Percentiles rank a stretch among this genome's conserved stretches.
Conservation (phyloP, 768 basidiomycete genomes). For the Asterophora parasitica region DNA sequence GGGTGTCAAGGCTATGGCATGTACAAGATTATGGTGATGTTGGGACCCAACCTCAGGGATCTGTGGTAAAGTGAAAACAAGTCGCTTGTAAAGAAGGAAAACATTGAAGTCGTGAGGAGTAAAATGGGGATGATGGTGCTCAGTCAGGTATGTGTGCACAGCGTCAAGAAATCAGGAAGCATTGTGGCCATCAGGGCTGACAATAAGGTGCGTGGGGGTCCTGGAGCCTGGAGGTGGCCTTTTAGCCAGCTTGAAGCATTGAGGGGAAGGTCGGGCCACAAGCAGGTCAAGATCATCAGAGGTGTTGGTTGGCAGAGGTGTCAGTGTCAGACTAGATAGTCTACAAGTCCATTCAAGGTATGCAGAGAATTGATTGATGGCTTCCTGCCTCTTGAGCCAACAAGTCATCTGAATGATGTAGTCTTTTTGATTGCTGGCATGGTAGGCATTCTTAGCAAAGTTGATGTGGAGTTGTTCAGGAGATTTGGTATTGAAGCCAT, state of each 20-base stretch:
- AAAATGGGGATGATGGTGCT: neutral
- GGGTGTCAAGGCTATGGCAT: slow-evolving; percentile 4
- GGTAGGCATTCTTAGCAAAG: slow-evolving; percentile 31
- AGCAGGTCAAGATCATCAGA: neutral
- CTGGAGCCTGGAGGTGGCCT: neutral
- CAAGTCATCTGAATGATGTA: slow-evolving; percentile 33
- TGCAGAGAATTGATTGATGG: slow-evolving; percentile 15
- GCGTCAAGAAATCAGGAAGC: slow-evolving; percentile 1
- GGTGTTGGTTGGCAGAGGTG: too few species aligned
- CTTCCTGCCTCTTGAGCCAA: slow-evolving; percentile 34
- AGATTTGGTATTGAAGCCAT: slow-evolving; percentile 31
- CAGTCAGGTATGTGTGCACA: neutral
- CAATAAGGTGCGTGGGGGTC: slow-evolving; percentile 16
- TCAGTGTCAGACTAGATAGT: neutral
- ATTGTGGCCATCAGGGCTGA: slow-evolving; percentile 3
- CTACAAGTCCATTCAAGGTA: slow-evolving; percentile 28
- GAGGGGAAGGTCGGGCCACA: neutral
- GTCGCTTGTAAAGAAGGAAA: slow-evolving; percentile 10
- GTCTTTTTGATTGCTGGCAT: slow-evolving; percentile 24
- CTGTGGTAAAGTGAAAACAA: slow-evolving; percentile 12
- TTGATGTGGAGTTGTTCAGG: slow-evolving; percentile 40
- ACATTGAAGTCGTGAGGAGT: neutral
- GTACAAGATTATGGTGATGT: slow-evolving; percentile 10
- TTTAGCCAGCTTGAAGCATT: neutral
- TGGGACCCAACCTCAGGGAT: slow-evolving; percentile 12